Conservation (phyloP, 2,329 filamentous ascomycete genomes). For the Helotiales sp. region DNA sequence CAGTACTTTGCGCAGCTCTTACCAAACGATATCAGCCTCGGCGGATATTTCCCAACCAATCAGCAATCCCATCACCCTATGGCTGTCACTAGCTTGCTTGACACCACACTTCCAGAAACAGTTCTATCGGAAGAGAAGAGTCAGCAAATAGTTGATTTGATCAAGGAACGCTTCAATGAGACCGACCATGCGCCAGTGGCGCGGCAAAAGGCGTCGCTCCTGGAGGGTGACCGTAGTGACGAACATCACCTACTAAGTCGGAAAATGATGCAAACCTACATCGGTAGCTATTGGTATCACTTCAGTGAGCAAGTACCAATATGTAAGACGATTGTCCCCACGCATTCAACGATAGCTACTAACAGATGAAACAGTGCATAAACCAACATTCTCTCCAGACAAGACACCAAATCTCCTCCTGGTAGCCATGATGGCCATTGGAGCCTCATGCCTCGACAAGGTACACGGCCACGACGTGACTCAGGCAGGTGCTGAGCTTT, state of each 20-base stretch:
- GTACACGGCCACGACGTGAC: slow-evolving; percentile 76
- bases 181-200: slow-evolving; percentile 75
- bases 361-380: slow-evolving; percentile 63
- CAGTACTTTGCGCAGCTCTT: slow-evolving; percentile 57
- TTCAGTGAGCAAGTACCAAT: slow-evolving; percentile 96
- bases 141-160: slow-evolving; percentile 80
- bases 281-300: slow-evolving; percentile 91
- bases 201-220: slow-evolving; percentile 75
- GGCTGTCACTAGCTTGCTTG: slow-evolving; percentile 85
- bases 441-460: slow-evolving; percentile 86
- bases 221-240: slow-evolving; percentile 76
- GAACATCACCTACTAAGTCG: slow-evolving; percentile 75
- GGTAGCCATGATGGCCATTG: slow-evolving; percentile 89
- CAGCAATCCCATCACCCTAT: slow-evolving; percentile 74
- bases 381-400: slow-evolving; percentile 89
- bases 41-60: slow-evolving; percentile 61
- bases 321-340: slow-evolving; percentile 38
- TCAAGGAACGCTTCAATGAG: slow-evolving; percentile 81
- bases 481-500: slow-evolving; percentile 78
- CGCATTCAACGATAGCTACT: slow-evolving; percentile 15
- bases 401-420: slow-evolving; percentile 84
- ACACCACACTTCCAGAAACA: slow-evolving; percentile 78
- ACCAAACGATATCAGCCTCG: slow-evolving; percentile 53
- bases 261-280: slow-evolving; percentile 95
- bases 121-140: slow-evolving; percentile 87